Conservation (phyloP, 2,329 filamentous ascomycete species). For the Trichoderma oligosporum region DNA sequence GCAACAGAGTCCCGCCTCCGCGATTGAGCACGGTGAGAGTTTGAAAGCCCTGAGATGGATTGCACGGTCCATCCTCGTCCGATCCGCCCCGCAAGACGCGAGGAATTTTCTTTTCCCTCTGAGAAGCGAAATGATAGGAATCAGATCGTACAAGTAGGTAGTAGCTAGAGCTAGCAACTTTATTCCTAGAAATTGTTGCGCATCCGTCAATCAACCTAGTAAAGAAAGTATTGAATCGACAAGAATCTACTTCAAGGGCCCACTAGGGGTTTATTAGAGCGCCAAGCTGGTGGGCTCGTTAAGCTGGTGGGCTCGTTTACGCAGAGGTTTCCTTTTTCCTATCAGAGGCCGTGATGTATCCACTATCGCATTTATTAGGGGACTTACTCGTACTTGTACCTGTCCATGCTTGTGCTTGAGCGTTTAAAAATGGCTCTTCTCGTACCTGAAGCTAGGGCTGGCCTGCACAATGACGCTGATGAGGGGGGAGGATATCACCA, state of each 20-base stretch:
- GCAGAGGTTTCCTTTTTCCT: slow-evolving; percentile 10
- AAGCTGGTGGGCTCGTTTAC: too few species aligned
- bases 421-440: neutral
- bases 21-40: neutral
- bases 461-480: slow-evolving; percentile 2
- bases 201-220: too few species aligned
- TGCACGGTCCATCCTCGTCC: slow-evolving; percentile 10
- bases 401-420: too few species aligned
- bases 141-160: neutral
- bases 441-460: neutral
- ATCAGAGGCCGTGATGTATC: too few species aligned
- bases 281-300: too few species aligned
- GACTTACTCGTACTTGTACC: too few species aligned
- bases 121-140: neutral
- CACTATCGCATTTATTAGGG: too few species aligned
- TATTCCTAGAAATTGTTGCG: too few species aligned
- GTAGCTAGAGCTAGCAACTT: too few species aligned
- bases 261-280: too few species aligned
- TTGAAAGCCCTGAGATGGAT: neutral
- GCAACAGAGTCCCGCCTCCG: neutral
- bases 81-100: neutral
- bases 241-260: too few species aligned
- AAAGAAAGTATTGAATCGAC: too few species aligned
- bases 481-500: neutral
- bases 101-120: neutral